These are phyloP conservation scores for Cercis canadensis DNA, from an alignment of 306 rosid species.

Conservation along the genomic window DNA sequence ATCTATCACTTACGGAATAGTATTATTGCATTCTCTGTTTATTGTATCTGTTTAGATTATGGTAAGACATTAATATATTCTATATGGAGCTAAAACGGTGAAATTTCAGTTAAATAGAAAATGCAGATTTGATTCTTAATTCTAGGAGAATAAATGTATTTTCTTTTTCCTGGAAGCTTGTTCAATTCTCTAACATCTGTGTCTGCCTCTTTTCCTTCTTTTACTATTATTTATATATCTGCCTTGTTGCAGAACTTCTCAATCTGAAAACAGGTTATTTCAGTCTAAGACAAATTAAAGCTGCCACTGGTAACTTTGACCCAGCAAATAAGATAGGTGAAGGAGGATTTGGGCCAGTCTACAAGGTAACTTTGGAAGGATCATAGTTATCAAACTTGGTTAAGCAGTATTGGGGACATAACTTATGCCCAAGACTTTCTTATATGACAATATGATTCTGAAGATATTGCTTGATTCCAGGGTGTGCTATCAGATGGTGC, in stretches of 20 bases:
- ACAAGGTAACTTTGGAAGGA: constrained; percentile 52
- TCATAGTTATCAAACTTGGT: not conserved
- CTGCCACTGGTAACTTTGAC: constrained; percentile 65
- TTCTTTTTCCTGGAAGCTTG: too few relatives aligned
- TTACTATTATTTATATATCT: not conserved
- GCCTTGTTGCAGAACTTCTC: constrained; percentile 52
- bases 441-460: constrained; percentile 5
- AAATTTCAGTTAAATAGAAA: too few relatives aligned
- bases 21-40: too few relatives aligned
- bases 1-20: too few relatives aligned
- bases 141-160: too few relatives aligned
- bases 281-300: constrained; percentile 64
- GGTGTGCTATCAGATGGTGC: constrained; percentile 75
- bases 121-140: too few relatives aligned
- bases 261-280: constrained; percentile 66
- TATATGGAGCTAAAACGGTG: too few relatives aligned
- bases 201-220: not conserved
- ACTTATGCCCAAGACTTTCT: not conserved
- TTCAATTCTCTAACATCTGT: too few relatives aligned
- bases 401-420: not conserved
- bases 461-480: constrained; percentile 41
- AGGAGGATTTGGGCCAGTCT: constrained; percentile 86
- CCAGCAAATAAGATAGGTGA: constrained; percentile 71
- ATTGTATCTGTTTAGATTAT: too few relatives aligned
- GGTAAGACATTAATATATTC: too few relatives aligned